Base-by-base conservation (phyloP, 164 flowering plant genomes). In the Tetracentron sinense region DNA sequence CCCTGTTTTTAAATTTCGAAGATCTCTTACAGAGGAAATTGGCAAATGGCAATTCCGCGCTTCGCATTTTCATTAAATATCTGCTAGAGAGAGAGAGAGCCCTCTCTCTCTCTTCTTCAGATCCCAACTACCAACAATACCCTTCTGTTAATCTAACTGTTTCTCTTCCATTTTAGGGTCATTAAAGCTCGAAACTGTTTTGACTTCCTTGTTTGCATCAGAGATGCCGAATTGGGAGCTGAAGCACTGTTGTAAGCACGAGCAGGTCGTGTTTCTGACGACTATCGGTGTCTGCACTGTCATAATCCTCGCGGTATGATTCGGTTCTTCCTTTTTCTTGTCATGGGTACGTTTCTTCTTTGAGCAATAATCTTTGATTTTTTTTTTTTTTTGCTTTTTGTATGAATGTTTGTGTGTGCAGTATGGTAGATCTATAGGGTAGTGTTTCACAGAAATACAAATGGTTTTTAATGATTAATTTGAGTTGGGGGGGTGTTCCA, bases 201-300 rank as follows among this genome's bases (percentile, higher is more conserved):
- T 35, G 27, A 10, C 0, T 29, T 12, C 16, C 42, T 5, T 27
- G n/a, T 0, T 30, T 50, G 19, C 51, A 46, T 48, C 47, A 30
- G 65, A 71, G 54, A 64, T 72, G 74, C 77, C 77, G 49, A 85
- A 89, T 53, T 87, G 96, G 96, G 92, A 85, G 69, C 78, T 89
- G 22, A 81, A 74, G 72, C 61, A 73, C 46, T 89, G 96, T 70
- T 89, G 96, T 65, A 67, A 85, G 26, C 86, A 71, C 38, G 91
- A 89, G 3, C 96, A 87, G 70, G 71, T 42, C 15, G 73, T 68
- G 26, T 89, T 89, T 58, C 74, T 87, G 2, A 67, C 59, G 28
- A 79, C 85, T n/a, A 79, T 83, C 44, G 85, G 79, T 6, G 69
- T 87, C 67, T 89, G 62, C 75, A 80, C 89, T 44, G 78, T 89